phyloP scores from a whole-genome alignment of 306 rosid species.

The Nissolia schottii region DNA sequence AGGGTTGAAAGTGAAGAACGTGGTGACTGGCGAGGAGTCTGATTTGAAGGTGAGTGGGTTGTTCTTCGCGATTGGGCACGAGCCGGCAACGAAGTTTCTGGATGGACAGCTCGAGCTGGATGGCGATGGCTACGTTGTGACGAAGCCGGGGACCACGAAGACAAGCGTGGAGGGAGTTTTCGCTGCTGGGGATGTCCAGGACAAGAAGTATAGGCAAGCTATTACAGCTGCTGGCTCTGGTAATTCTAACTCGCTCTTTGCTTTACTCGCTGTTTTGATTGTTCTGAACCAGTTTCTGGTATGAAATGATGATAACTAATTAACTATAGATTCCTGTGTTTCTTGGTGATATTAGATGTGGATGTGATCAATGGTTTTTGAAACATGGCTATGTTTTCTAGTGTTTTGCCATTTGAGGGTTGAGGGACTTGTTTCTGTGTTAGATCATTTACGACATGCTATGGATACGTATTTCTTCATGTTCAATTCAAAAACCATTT shows the following conservation, averaged over 20 bases:
- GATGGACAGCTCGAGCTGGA: constrained; percentile 67
- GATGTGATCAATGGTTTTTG: background rate
- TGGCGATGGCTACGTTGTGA: constrained; percentile 60
- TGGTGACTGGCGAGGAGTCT: constrained; percentile 46
- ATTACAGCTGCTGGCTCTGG: constrained; percentile 88
- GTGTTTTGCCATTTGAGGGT: no score
- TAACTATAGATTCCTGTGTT: background rate
- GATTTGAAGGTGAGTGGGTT: constrained; percentile 71
- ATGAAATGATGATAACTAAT: background rate
- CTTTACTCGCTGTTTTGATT: background rate
- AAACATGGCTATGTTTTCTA: background rate
- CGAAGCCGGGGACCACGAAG: constrained; percentile 57
- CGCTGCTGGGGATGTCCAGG: constrained; percentile 95
- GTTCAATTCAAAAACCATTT: background rate
- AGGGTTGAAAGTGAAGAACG: constrained; percentile 64
- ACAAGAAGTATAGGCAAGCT: constrained; percentile 94
- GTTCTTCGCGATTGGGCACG: constrained; percentile 88
- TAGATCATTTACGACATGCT: background rate
- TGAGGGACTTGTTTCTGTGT: background rate
- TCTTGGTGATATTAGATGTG: background rate
- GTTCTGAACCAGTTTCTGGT: background rate
- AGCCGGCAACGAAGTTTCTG: constrained; percentile 78
- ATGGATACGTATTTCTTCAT: background rate
- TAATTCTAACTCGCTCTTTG: constrained; percentile 3
- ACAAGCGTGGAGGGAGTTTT: constrained; percentile 75